Conservation (phyloP, 352 stramenopile genomes). For the Globisporangium iwayamae region DNA sequence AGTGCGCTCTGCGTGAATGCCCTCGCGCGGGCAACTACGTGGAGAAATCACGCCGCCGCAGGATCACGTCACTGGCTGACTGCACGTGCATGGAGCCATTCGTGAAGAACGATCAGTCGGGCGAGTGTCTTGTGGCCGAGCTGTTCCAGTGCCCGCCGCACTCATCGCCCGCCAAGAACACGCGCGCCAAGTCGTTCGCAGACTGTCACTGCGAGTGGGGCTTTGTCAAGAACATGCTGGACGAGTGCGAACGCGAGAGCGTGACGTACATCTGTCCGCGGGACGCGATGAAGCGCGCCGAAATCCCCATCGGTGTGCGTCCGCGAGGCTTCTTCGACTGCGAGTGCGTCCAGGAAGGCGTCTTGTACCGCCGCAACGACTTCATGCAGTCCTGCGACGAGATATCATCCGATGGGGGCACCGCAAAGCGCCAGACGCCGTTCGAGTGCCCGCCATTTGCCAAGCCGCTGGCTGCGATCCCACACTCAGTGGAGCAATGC, state of each 20-base stretch:
- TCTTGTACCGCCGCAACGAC: constrained; percentile 55
- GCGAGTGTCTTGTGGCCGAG: constrained; percentile 44
- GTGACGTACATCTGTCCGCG: constrained; percentile 57
- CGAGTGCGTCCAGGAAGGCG: constrained; percentile 39
- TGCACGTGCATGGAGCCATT: constrained; percentile 62
- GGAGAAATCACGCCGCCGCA: constrained; percentile 23
- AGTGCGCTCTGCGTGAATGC: constrained; percentile 53
- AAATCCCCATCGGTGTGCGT: constrained; percentile 32
- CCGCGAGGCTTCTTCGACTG: constrained; percentile 74
- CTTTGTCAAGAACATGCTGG: constrained; percentile 43
- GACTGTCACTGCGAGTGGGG: constrained; percentile 79
- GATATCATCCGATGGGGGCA: constrained; percentile 21
- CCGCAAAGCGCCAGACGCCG: constrained; percentile 10
- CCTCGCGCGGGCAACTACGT: constrained; percentile 80
- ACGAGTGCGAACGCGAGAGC: constrained; percentile 53
- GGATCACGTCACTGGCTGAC: constrained; percentile 64
- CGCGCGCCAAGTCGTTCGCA: constrained; percentile 40
- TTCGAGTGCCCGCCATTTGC: constrained; percentile 68
- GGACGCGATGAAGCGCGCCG: constrained; percentile 43
- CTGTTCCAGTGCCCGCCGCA: constrained; percentile 35
- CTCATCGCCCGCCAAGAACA: constrained; percentile 30
- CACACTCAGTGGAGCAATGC: constrained; percentile 73
- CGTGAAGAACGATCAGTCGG: constrained; percentile 68
- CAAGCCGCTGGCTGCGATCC: constrained; percentile 38
- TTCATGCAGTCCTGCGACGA: constrained; percentile 44